Percentiles rank a stretch among this genome's conserved stretches.
phyloP scores from a whole-genome alignment of 768 basidiomycete genomes.

The Albatrellus ellisii region DNA sequence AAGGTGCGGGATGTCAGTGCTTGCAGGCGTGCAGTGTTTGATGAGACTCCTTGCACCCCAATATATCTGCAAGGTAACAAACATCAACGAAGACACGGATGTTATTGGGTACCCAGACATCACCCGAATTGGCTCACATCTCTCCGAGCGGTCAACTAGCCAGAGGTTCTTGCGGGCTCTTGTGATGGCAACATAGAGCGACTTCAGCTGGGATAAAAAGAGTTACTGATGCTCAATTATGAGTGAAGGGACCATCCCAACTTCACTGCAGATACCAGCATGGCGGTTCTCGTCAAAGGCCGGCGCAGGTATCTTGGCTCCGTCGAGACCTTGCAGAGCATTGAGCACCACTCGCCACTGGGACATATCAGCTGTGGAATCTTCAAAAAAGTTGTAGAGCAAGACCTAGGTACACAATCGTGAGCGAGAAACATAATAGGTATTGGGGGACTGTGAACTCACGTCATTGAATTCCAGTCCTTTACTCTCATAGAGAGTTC shows the following conservation, averaged over 20 bases:
- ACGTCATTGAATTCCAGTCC: conserved; percentile 30
- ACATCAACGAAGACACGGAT: neutral
- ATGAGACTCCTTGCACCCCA: conserved; percentile 37
- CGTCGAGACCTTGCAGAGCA: conserved; percentile 16
- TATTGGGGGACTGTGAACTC: neutral
- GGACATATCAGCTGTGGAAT: conserved; percentile 32
- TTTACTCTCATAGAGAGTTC: conserved; percentile 51
- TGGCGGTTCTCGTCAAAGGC: conserved; percentile 36
- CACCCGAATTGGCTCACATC: conserved; percentile 51
- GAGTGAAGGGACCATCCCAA: too few relatives aligned
- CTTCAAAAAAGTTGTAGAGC: conserved; percentile 55
- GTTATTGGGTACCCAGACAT: neutral
- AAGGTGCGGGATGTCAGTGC: conserved; percentile 35
- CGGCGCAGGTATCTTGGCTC: conserved; percentile 22
- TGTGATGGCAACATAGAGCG: conserved; percentile 53
- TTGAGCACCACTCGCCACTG: conserved; percentile 49
- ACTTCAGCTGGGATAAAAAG: conserved; percentile 33
- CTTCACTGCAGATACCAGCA: conserved; percentile 18
- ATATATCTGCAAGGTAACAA: conserved; percentile 25
- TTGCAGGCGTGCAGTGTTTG: conserved; percentile 34
- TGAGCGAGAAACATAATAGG: conserved; percentile 10
- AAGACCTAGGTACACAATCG: conserved; percentile 33
- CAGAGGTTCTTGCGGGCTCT: conserved; percentile 52
- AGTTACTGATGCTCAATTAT: neutral
- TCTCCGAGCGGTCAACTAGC: conserved; percentile 49